These are phyloP conservation scores for Citrus glauca DNA, from an alignment of 345 rosid species.

Conservation along the genomic window DNA sequence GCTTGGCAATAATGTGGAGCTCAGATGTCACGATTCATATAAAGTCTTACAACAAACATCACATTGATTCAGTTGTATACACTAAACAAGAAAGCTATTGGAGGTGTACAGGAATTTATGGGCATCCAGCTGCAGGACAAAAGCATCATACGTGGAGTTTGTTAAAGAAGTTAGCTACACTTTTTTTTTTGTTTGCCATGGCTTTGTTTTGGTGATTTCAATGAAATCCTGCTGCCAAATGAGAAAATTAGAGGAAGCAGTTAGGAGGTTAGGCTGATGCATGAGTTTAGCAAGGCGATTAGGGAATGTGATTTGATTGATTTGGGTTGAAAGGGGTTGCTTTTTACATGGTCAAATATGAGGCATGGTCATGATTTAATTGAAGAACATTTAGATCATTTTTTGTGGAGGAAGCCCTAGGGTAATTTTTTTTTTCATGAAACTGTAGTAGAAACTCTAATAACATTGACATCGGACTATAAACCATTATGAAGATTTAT, in stretches of 20 bases:
- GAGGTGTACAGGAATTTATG: neutral
- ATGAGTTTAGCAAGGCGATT: too few relatives aligned
- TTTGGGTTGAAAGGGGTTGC: neutral
- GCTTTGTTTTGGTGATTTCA: too few relatives aligned
- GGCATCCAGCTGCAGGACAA: neutral
- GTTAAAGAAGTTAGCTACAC: neutral
- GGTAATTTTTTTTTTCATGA: too few relatives aligned
- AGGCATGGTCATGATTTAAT: too few relatives aligned
- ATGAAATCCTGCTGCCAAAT: too few relatives aligned
- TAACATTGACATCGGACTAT: neutral
- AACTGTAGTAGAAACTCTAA: too few relatives aligned
- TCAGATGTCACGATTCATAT: too few relatives aligned
- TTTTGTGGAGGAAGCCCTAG: neutral
- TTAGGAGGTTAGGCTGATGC: neutral
- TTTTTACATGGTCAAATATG: neutral
- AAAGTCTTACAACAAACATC: neutral
- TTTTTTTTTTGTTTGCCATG: neutral
- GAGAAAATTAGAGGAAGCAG: neutral
- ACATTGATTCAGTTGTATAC: neutral
- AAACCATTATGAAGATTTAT: neutral
- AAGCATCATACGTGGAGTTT: too few relatives aligned
- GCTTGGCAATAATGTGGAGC: neutral
- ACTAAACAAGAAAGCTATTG: too few relatives aligned
- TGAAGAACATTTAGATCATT: too few relatives aligned
- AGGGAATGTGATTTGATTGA: too few relatives aligned